Conservation (phyloP, 2,329 filamentous ascomycete species). For the Lachnellula cervina region DNA sequence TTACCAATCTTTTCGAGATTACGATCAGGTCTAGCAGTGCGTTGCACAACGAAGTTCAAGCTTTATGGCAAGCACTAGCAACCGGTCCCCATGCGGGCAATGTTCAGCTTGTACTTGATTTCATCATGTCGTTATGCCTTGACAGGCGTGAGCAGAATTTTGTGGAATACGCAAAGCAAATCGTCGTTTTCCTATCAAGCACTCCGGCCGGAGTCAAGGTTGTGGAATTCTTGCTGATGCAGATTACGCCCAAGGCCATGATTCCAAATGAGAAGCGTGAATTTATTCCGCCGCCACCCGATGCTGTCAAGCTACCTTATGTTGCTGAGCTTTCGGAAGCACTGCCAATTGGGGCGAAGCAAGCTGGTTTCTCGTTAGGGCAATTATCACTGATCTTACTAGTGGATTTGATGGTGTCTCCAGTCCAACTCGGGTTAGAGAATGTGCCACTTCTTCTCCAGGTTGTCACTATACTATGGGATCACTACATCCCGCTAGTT, state of each 20-base stretch:
- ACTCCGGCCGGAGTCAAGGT: conserved; percentile 83
- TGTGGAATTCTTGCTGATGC: conserved; percentile 85
- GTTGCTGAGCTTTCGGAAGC: conserved; percentile 78
- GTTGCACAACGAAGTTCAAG: conserved; percentile 94
- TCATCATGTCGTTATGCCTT: conserved; percentile 89
- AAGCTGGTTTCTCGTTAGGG: conserved; percentile 84
- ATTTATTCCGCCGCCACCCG: conserved; percentile 63
- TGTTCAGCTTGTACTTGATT: conserved; percentile 89
- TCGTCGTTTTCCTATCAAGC: conserved; percentile 91
- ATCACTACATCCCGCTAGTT: conserved; percentile 91
- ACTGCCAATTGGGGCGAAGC: conserved; percentile 83
- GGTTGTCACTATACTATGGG: conserved; percentile 91
- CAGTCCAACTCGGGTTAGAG: conserved; percentile 72
- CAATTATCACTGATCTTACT: conserved; percentile 90
- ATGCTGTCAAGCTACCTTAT: conserved; percentile 74
- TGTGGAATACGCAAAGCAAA: conserved; percentile 95
- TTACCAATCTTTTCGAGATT: conserved; percentile 93
- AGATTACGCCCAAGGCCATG: conserved; percentile 95
- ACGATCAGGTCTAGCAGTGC: conserved; percentile 87
- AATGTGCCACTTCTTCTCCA: conserved; percentile 83
- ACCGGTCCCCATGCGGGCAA: conserved; percentile 91
- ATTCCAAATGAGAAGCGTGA: conserved; percentile 80
- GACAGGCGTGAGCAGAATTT: conserved; percentile 97
- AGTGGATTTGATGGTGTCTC: conserved; percentile 93
- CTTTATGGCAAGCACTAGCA: conserved; percentile 92